A percentile compares a stretch with the other conserved stretches of the same genome.
phyloP scores from a whole-genome alignment of 1,139 yeast species.

The Torulaspora pretoriensis region DNA sequence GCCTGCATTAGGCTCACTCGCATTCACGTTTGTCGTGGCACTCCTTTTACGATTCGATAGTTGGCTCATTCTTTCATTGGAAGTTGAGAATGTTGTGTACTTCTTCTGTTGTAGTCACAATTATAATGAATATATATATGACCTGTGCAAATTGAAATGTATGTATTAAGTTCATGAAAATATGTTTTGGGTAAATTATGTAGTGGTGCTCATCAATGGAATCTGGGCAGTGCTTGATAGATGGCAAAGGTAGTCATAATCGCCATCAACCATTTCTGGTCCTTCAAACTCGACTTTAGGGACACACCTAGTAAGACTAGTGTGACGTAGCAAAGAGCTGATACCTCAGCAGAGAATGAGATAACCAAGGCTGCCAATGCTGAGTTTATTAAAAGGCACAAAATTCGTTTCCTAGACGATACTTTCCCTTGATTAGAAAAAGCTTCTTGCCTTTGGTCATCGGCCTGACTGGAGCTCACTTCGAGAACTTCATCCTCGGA shows the following conservation, averaged over 20 bases:
- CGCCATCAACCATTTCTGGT: slow-evolving; percentile 9
- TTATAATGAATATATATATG: slow-evolving; percentile 1
- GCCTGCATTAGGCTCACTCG: slow-evolving; percentile 4
- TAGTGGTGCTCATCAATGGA: not conserved
- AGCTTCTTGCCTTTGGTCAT: not conserved
- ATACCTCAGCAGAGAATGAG: not conserved
- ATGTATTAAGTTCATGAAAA: not conserved
- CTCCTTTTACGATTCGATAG: slow-evolving; percentile 17
- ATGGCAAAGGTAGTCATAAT: not conserved
- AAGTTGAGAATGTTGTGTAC: not conserved
- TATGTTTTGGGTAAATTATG: not conserved
- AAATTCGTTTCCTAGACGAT: not conserved
- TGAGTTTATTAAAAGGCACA: slow-evolving; percentile 5
- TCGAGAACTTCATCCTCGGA: not conserved
- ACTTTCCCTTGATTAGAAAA: not conserved
- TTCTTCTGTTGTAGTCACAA: not conserved
- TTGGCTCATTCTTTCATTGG: slow-evolving; percentile 10
- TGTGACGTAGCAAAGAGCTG: slow-evolving; percentile 8
- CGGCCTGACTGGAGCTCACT: not conserved
- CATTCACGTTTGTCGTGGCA: slow-evolving; percentile 15
- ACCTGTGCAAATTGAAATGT: not conserved
- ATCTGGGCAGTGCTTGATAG: not conserved
- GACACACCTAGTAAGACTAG: slow-evolving; percentile 18
- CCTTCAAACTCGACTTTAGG: slow-evolving; percentile 2
- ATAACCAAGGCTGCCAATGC: slow-evolving; percentile 1